Conservation (phyloP, 495 filamentous ascomycete genomes). For the Neurospora africana region DNA sequence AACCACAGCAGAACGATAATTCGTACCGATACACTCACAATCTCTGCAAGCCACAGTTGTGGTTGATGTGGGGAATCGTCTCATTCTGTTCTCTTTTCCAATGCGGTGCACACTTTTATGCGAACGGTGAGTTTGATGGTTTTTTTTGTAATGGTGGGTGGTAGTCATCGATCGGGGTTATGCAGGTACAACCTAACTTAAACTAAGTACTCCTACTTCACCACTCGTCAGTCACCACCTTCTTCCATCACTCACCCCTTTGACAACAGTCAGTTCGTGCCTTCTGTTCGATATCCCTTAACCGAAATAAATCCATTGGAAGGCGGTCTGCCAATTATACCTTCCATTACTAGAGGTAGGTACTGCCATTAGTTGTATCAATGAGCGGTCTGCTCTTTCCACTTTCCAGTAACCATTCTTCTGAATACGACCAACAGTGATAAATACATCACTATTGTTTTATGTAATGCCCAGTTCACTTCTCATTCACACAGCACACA, state of each 20-base stretch:
- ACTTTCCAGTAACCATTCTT: background rate
- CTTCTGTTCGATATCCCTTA: background rate
- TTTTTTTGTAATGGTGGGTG: background rate
- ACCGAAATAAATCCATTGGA: too few relatives aligned
- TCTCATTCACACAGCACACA: background rate
- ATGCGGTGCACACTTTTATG: background rate
- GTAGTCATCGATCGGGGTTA: background rate
- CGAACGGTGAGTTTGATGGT: background rate
- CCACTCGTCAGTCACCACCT: background rate
- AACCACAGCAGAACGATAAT: background rate
- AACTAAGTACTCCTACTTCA: background rate
- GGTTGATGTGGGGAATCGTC: background rate
- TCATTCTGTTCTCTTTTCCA: background rate
- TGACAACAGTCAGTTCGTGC: background rate
- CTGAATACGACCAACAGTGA: background rate
- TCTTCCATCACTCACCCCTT: background rate
- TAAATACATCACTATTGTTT: background rate
- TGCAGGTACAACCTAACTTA: background rate
- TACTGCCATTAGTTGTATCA: background rate
- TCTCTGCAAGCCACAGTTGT: background rate
- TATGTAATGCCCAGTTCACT: background rate
- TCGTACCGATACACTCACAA: background rate
- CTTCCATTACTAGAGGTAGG: background rate
- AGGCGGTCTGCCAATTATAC: background rate
- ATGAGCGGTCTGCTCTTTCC: background rate